Conservation (phyloP, 2,329 filamentous ascomycete species). For the Diaporthe ilicicola region DNA sequence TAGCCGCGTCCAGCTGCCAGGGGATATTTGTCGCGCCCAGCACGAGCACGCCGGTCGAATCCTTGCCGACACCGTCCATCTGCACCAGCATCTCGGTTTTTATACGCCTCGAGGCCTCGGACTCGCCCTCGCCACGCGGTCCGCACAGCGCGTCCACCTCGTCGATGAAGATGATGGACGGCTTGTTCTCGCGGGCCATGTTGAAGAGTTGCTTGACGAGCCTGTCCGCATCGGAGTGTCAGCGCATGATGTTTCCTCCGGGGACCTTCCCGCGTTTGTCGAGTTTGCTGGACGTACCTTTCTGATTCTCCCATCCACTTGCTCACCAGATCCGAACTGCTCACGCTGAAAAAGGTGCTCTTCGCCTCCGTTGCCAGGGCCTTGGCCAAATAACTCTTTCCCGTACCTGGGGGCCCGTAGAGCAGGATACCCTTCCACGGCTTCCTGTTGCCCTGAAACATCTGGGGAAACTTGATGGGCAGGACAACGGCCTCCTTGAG, state of each 20-base stretch:
- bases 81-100: constrained; percentile 98
- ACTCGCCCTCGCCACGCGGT: constrained; percentile 92
- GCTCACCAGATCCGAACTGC: constrained; percentile 94
- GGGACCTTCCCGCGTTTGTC: too few relatives aligned
- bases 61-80: constrained; percentile 98
- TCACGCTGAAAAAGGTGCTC: constrained; percentile 98
- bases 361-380: constrained; percentile 98
- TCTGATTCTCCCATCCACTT: constrained; percentile 99
- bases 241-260: not conserved
- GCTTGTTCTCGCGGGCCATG: constrained; percentile 98
- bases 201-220: constrained; percentile 96
- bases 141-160: constrained; percentile 97
- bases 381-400: constrained; percentile 97
- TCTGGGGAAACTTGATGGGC: constrained; percentile 96
- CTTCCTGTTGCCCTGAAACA: constrained; percentile 95
- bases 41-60: constrained; percentile 92
- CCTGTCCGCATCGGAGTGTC: constrained; percentile 53
- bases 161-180: constrained; percentile 98
- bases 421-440: constrained; percentile 98
- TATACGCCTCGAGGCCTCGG: constrained; percentile 95
- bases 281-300: constrained; percentile 70
- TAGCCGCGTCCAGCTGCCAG: constrained; percentile 97
- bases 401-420: constrained; percentile 95
- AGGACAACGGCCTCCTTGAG: constrained; percentile 97
- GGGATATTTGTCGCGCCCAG: constrained; percentile 98